A percentile compares a stretch with the other conserved stretches of the same genome.
Conservation (phyloP, 108 stramenopile genomes). For the Pseudonitzschia multistriata region DNA sequence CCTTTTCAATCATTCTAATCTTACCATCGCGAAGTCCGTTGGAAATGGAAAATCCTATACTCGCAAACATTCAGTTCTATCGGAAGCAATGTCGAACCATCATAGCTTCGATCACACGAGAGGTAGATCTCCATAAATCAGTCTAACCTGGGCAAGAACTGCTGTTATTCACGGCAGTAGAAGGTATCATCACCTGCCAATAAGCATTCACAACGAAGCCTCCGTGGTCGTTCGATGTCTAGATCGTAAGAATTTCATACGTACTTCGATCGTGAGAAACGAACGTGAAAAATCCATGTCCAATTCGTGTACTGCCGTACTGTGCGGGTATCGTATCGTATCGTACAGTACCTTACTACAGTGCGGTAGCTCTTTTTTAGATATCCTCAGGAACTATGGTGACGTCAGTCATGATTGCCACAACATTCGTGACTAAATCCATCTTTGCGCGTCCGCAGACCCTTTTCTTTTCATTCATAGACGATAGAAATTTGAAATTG, state of each 20-base stretch:
- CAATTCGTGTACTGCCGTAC: background rate
- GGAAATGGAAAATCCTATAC: background rate
- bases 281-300: background rate
- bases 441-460: background rate
- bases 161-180: background rate
- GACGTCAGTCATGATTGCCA: slow-evolving; percentile 4
- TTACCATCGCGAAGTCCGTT: background rate
- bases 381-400: background rate
- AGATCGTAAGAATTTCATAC: slow-evolving; percentile 5
- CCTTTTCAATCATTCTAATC: background rate
- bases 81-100: background rate
- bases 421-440: background rate
- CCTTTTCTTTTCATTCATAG: too few relatives aligned
- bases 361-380: background rate
- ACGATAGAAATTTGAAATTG: too few relatives aligned
- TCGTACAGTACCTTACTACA: too few relatives aligned
- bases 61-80: background rate
- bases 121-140: background rate
- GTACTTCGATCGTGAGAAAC: slow-evolving; percentile 9
- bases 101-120: background rate
- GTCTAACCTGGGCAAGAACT: background rate
- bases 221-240: slow-evolving; percentile 12
- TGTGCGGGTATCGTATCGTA: too few relatives aligned
- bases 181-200: slow-evolving; percentile 4
- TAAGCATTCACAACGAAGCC: background rate